Evolutionary conservation across 805 yeast genomes (phyloP).

Genomic region (Torulaspora maleeae): DNA sequence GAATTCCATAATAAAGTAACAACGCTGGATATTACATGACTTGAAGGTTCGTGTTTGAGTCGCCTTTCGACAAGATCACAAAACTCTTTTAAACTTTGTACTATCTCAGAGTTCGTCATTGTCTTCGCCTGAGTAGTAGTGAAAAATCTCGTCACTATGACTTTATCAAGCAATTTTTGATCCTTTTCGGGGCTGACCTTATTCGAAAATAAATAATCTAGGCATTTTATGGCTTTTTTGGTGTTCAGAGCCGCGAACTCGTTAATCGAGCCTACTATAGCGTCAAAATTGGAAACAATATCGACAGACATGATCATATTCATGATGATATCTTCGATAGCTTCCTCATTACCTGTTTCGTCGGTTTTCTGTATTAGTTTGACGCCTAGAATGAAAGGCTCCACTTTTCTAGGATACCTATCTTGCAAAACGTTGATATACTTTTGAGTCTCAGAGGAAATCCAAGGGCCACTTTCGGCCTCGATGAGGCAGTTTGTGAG

Average conservation of each 20-base stretch:
- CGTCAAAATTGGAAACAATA: constrained; percentile 20
- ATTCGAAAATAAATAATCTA: constrained; percentile 36
- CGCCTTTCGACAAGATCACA: constrained; percentile 30
- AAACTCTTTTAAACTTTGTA: constrained; percentile 22
- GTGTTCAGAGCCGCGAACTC: constrained; percentile 29
- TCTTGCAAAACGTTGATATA: constrained; percentile 27
- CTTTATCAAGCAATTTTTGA: constrained; percentile 27
- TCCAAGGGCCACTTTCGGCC: not conserved
- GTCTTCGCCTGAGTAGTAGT: constrained; percentile 27
- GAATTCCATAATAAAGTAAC: constrained; percentile 40
- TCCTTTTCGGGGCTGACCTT: constrained; percentile 29
- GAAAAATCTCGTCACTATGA: constrained; percentile 28
- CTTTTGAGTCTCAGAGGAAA: constrained; percentile 10
- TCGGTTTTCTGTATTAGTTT: constrained; percentile 20
- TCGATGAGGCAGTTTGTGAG: constrained; percentile 33
- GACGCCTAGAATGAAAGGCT: constrained; percentile 32
- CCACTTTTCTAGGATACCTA: constrained; percentile 29
- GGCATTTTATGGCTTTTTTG: constrained; percentile 31
- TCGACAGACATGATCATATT: constrained; percentile 36
- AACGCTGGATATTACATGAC: constrained; percentile 32
- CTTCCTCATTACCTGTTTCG: constrained; percentile 5
- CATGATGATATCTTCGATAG: constrained; percentile 35
- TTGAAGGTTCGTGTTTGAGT: constrained; percentile 27
- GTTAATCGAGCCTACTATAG: constrained; percentile 28
- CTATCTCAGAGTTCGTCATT: constrained; percentile 21